phyloP scores from a whole-genome alignment of 306 rosid genomes.

The Cajanus cajan region DNA sequence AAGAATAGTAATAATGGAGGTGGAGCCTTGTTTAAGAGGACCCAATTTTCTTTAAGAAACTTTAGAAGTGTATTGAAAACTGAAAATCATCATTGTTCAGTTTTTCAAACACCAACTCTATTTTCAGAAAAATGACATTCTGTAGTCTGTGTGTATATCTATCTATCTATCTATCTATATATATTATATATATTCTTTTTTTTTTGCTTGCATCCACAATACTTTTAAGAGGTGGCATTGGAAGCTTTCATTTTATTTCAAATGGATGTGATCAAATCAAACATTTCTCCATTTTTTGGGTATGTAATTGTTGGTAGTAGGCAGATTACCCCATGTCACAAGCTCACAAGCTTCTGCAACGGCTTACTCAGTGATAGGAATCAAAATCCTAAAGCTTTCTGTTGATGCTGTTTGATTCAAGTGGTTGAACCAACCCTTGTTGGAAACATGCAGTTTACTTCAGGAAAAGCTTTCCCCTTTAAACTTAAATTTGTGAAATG shows the following conservation, averaged over 20 bases:
- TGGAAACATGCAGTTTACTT: neutral
- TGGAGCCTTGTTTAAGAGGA: slow-evolving; percentile 21
- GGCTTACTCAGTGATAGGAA: neutral
- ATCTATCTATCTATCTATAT: no score
- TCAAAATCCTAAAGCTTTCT: neutral
- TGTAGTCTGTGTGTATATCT: neutral
- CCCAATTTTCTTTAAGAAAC: slow-evolving; percentile 9
- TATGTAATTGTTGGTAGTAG: neutral
- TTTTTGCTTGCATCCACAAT: neutral
- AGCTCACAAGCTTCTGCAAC: neutral
- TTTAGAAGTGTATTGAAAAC: neutral
- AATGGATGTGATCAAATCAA: neutral
- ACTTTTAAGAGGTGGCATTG: neutral
- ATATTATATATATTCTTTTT: no score
- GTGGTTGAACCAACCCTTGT: neutral
- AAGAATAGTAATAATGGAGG: neutral
- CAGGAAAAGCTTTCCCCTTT: slow-evolving; percentile 17
- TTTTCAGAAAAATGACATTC: neutral
- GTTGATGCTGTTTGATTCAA: neutral
- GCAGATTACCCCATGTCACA: slow-evolving; percentile 15
- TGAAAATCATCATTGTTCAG: neutral
- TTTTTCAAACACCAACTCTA: neutral
- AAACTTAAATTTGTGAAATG: slow-evolving; percentile 13
- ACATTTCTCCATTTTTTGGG: neutral
- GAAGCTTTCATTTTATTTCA: neutral